Percentiles rank a stretch among this genome's conserved stretches.
phyloP scores from a whole-genome alignment of 2,329 filamentous ascomycete genomes.

The Colletotrichum sublineola region DNA sequence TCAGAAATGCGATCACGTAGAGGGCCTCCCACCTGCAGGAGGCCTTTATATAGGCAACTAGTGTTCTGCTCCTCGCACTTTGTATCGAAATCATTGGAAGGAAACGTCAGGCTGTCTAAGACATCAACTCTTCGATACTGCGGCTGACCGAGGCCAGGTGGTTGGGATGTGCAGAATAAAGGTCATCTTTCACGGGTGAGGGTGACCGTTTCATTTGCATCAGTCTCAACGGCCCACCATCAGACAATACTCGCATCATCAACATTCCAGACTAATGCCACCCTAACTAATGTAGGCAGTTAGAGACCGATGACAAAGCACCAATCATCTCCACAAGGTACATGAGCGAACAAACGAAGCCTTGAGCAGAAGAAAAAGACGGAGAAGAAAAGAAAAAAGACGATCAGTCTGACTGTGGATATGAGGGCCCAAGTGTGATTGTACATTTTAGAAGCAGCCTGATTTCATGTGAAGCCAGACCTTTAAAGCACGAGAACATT shows the following conservation, averaged over 20 bases:
- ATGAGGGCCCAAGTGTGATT: not conserved
- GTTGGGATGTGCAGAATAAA: not conserved
- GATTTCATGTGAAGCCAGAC: not conserved
- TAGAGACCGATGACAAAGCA: slow-evolving; percentile 4
- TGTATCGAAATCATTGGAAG: not conserved
- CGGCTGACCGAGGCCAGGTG: slow-evolving; percentile 26
- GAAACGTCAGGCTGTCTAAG: slow-evolving; percentile 37
- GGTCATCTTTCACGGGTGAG: not conserved
- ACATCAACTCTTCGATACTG: slow-evolving; percentile 6
- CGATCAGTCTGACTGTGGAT: not conserved
- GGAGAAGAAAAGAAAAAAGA: not conserved
- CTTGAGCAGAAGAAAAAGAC: not conserved
- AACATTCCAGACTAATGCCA: slow-evolving; percentile 17
- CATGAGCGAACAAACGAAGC: not conserved
- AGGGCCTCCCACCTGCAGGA: not conserved
- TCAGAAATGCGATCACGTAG: not conserved
- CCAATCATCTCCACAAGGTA: not conserved
- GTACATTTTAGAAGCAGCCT: not conserved
- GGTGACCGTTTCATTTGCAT: not conserved
- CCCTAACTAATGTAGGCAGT: not conserved
- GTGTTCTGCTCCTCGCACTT: not conserved
- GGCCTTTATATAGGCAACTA: not conserved
- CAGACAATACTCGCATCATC: slow-evolving; percentile 28
- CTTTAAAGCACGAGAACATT: not conserved
- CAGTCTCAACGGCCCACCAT: not conserved